Evolutionary conservation across 306 rosid genomes (phyloP).

Genomic region (Cucumis melo): DNA sequence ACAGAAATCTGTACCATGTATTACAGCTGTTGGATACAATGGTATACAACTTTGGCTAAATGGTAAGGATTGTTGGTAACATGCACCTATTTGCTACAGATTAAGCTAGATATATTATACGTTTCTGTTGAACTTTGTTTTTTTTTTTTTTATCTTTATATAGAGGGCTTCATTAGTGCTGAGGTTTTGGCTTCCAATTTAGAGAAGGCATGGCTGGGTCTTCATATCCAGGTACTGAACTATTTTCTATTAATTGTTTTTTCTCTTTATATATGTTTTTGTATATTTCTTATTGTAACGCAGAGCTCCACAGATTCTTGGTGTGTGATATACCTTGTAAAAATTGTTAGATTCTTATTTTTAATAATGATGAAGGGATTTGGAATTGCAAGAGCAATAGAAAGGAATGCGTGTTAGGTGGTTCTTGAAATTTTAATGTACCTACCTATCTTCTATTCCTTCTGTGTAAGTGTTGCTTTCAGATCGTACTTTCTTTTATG

Average conservation of each 20-base stretch:
- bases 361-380: neutral
- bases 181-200: constrained; percentile 36
- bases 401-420: neutral
- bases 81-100: neutral
- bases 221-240: constrained; percentile 33
- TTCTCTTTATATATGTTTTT: neutral
- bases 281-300: neutral
- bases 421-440: neutral
- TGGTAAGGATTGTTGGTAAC: constrained; percentile 18
- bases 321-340: neutral
- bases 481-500: too few species aligned
- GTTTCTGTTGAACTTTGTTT: neutral
- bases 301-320: neutral
- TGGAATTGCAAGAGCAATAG: neutral
- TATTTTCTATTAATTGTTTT: neutral
- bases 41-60: constrained; percentile 45
- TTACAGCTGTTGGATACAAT: constrained; percentile 41
- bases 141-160: neutral
- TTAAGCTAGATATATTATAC: neutral
- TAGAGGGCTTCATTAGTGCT: constrained; percentile 35
- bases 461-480: neutral
- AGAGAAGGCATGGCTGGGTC: constrained; percentile 49
- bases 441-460: neutral
- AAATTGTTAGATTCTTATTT: neutral
- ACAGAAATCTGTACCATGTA: constrained; percentile 32